Evolutionary conservation across 345 rosid species (phyloP), one percentile per base, ranked within the genome.

Genomic region (Hirschfeldia incana): DNA sequence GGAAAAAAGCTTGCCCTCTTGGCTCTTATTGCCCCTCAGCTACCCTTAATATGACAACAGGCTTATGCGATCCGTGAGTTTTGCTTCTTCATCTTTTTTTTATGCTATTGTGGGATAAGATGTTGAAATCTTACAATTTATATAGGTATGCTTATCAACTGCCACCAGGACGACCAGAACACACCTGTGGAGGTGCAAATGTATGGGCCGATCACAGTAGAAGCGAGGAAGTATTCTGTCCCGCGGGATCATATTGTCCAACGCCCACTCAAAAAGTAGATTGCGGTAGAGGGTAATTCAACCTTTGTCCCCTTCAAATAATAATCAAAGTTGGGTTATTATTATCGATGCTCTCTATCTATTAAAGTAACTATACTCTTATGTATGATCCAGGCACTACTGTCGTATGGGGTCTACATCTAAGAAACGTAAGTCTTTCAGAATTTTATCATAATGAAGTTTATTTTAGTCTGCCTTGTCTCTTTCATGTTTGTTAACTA

Each of bases 111-210:
- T 0, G 12, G 26, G 13, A 46, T 49, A 5, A n/a, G 16, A 49
- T 51, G 57, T 51, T 51, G 53, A 51, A 42, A 42, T 42, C 6
- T 69, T 11, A 30, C 49, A 8, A 65, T 71, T 67, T 88, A 67
- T 89, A 91, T 89, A 93, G 99, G 82, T 95, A 95, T 55, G 67
- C 76, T 72, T 95, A 95, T 84, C 99, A 91, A 57, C 80, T 87
- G 33, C 94, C 97, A 75, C 84, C 89, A n/a, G 93, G 88, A 76
- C 7, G 55, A 79, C 86, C 86, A 61, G 86, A 88, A 84, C 97
- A 89, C 80, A 87, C 93, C 30, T 95, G 99, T 80, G 98, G 99
- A 73, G 99, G 98, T 65, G 98, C 99, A 78, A 88, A 95, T 76
- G 75, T 88, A 74, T 95, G 99, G 99, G 93, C 97, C 0, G 97